Evolutionary conservation across 129 eudicot species (phyloP).

Genomic region (Solidago caesia): DNA sequence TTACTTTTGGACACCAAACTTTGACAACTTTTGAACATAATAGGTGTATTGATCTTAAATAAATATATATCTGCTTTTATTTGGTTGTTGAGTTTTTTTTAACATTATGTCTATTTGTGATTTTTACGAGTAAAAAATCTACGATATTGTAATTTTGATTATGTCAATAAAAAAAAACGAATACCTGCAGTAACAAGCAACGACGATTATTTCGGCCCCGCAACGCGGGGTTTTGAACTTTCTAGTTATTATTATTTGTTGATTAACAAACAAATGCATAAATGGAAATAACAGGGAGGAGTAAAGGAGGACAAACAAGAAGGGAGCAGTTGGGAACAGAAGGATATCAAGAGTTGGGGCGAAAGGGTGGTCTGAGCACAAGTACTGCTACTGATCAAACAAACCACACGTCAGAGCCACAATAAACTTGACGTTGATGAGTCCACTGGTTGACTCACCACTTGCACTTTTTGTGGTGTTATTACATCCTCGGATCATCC

Average conservation of each 20-base stretch:
- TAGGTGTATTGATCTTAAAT: no score
- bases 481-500: background rate
- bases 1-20: no score
- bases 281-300: slow-evolving; percentile 30
- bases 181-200: background rate
- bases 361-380: slow-evolving; percentile 44
- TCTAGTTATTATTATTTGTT: background rate
- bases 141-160: no score
- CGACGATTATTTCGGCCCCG: no score
- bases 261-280: background rate
- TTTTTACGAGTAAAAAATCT: no score
- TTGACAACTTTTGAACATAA: no score
- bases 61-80: no score
- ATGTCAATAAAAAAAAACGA: no score
- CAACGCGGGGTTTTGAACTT: no score
- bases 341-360: slow-evolving; percentile 46
- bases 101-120: no score
- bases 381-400: slow-evolving; percentile 13
- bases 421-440: slow-evolving; percentile 21
- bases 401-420: background rate
- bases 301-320: slow-evolving; percentile 46
- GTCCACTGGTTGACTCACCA: slow-evolving; percentile 21
- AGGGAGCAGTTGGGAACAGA: slow-evolving; percentile 41
- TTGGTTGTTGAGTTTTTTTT: no score
- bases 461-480: background rate